Conservation (phyloP, 1,284 basidiomycete genomes). For the Cutaneotrichosporon cutaneum region DNA sequence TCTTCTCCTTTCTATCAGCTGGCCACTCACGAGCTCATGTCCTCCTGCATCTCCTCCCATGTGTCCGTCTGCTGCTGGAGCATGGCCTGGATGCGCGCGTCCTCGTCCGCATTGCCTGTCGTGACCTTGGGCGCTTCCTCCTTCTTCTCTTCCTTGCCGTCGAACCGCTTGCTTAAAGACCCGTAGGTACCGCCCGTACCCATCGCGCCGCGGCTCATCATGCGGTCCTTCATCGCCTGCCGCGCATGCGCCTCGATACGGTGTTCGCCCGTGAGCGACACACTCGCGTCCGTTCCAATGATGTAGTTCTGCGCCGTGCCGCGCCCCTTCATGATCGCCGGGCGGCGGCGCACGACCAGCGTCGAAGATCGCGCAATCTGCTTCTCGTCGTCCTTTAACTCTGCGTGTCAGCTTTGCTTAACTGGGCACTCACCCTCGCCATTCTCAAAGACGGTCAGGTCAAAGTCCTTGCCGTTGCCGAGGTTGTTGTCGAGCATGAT, state of each 20-base stretch:
- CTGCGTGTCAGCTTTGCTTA: constrained; percentile 55
- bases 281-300: constrained; percentile 56
- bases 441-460: constrained; percentile 80
- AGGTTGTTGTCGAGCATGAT: constrained; percentile 95
- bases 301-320: constrained; percentile 89
- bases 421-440: constrained; percentile 65
- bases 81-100: constrained; percentile 50
- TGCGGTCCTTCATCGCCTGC: constrained; percentile 47
- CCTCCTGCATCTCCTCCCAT: constrained; percentile 52
- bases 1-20: background rate
- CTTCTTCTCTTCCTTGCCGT: constrained; percentile 66
- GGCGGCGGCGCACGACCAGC: constrained; percentile 86
- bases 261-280: constrained; percentile 46
- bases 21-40: constrained; percentile 47
- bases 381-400: constrained; percentile 86
- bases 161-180: constrained; percentile 82
- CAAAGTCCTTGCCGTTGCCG: constrained; percentile 92
- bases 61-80: constrained; percentile 48
- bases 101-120: constrained; percentile 50
- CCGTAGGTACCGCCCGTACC: constrained; percentile 41
- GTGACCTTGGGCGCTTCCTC: constrained; percentile 31
- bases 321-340: constrained; percentile 73
- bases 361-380: constrained; percentile 93
- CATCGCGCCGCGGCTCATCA: constrained; percentile 30
- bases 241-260: constrained; percentile 49